Evolutionary conservation across 176 grass and related monocot genomes (phyloP), one percentile per base, ranked within the genome.

Genomic region (Poa annua): DNA sequence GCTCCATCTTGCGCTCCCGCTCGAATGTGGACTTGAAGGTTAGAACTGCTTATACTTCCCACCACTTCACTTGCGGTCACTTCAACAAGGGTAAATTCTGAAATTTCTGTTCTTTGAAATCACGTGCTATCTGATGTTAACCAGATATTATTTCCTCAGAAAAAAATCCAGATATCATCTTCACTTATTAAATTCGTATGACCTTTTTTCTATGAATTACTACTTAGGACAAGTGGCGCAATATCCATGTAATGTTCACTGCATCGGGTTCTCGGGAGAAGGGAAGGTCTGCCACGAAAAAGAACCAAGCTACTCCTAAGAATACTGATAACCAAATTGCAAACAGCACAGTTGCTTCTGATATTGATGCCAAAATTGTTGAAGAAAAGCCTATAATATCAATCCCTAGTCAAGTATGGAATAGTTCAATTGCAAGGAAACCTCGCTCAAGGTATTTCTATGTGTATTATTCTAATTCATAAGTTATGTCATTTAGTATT

Each of bases 11-110:
- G 59, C 24, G 26, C 66, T 88, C 35, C 59, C 87, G 91, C 56
- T 97, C 94, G 41, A 97, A 94, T 92, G 90, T 97, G 69, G 89
- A 97, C 47, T 81, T 97, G 34, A 97, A 94, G 91, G 94, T 97
- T 86, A 26, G 38, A 60, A 48, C n/a, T 70, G 62, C n/a, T 73
- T 73, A 11, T 0, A 4, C 59, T 25, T 56, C 25, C 62, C 67
- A 44, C n/a, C 66, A 53, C 13, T 63, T 84, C 35, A 32, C 13
- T 7, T 88, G 17, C 53, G 34, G 55, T 45, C 38, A 7, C 8
- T 82, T 83, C 44, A 53, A 3, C 44, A 60, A 38, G 53, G 26
- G 66, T 0, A 15, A 42, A 22, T 66, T 79, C 14, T 26, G 55
- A 80, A 59, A 75, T 59, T 63, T 74, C 45, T 84, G 19, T 57